Percentiles rank a stretch among this genome's conserved stretches.
Conservation (phyloP, 345 rosid genomes). For the Ceriops tagal region DNA sequence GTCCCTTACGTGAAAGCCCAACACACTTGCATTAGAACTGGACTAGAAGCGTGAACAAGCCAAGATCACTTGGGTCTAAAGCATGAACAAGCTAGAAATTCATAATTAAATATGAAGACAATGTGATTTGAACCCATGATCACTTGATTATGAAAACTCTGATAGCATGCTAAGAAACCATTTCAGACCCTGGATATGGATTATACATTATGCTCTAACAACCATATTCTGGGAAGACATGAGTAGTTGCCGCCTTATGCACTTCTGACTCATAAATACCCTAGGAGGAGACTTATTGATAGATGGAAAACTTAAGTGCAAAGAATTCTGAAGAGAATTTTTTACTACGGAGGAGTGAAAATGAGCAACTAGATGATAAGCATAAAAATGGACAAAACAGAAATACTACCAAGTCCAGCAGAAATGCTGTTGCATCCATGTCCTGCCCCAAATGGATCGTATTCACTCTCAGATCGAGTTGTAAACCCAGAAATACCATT, state of each 20-base stretch:
- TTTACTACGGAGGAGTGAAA: background rate
- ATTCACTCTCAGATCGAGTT: conserved; percentile 66
- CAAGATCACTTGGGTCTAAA: no score
- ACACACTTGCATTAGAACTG: no score
- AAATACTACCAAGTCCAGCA: conserved; percentile 80
- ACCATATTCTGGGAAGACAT: background rate
- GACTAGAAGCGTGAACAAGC: no score
- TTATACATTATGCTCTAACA: no score
- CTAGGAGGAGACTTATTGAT: background rate
- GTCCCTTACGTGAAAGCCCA: no score
- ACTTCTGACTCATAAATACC: background rate
- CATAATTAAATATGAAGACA: no score
- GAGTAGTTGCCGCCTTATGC: background rate
- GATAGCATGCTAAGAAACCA: no score
- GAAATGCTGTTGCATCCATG: conserved; percentile 93
- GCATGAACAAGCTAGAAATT: no score
- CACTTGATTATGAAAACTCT: no score
- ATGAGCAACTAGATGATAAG: background rate
- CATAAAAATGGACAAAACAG: conserved; percentile 4
- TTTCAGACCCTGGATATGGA: no score
- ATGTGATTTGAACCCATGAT: no score
- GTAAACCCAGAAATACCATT: conserved; percentile 62
- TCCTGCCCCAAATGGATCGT: conserved; percentile 82
- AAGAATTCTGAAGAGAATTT: background rate
- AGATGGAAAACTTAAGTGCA: background rate